Evolutionary conservation across 2,329 filamentous ascomycete species (phyloP), one percentile per base, ranked within the genome.

Genomic region (Calonectria multiphialidica): DNA sequence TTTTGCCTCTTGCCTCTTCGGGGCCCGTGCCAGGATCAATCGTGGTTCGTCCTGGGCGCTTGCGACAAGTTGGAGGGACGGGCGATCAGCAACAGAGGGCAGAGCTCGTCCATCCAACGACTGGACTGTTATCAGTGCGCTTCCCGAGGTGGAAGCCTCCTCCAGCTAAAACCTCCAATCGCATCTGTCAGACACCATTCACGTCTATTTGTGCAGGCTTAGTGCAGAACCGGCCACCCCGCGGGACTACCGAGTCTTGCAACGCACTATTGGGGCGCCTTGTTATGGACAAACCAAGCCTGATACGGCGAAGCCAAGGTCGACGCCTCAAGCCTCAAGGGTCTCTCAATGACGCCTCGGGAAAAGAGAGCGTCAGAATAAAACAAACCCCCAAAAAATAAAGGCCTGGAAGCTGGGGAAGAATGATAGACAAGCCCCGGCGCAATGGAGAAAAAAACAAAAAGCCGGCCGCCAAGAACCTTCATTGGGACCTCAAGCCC

Each of bases 211-310:
- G 57, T 62, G 57, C 57, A 45, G 45, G 45, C 6, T 44, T 40
- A 53, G 63, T 55, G 63, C 37, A 40, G 49, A 53, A 30, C 30
- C 63, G 63, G 47, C 37, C 35, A 50, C 37, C 47, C 49, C 49
- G 63, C 47, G 53, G 21, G 37, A 66, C 63, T 66, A 66, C 49
- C 47, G 63, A 66, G 23, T 15, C 47, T 15, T 44, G 63, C 47
- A 66, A 66, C 35, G 35, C 63, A 45, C 63, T 66, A 66, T 66
- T 42, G 63, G 37, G 63, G n/a, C 63, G 25, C 25, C 49, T 66
- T 55, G 21, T 13, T 35, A 21, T 44, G 37, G 40, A 62, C 15
- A 45, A 42, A 42, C 35, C 35, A 50, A 55, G 25, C 44, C 37
- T 66, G 63, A 55, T 37, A 66, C 37, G 35, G 23, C 7, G 25